Evolutionary conservation across 805 yeast genomes (phyloP).

Genomic region (Phaffomyces opuntiae): DNA sequence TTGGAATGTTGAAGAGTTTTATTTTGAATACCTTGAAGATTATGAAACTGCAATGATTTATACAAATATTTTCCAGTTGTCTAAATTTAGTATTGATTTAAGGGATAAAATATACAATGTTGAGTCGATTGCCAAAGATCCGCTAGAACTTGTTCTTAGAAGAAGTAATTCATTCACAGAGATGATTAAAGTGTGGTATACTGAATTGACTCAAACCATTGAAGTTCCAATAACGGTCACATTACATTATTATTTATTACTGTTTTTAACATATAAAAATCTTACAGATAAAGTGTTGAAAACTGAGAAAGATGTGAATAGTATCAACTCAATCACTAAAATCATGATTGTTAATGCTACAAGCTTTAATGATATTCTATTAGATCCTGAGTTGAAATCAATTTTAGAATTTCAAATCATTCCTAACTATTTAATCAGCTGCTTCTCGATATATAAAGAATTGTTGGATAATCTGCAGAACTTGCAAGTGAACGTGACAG

Average conservation of each 20-base stretch:
- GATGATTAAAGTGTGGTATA: slow-evolving; percentile 1
- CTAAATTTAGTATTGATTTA: neutral
- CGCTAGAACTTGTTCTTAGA: neutral
- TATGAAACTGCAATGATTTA: slow-evolving; percentile 12
- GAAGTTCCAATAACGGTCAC: slow-evolving; percentile 3
- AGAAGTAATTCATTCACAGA: neutral
- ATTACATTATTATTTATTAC: slow-evolving; percentile 5
- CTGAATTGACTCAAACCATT: neutral
- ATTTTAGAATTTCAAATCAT: slow-evolving; percentile 5
- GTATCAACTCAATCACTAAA: neutral
- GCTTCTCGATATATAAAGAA: slow-evolving; percentile 4
- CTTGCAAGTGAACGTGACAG: slow-evolving; percentile 4
- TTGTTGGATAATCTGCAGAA: slow-evolving; percentile 2
- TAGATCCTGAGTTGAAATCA: neutral
- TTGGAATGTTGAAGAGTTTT: slow-evolving; percentile 21
- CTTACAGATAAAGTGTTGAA: slow-evolving; percentile 3
- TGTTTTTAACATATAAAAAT: slow-evolving; percentile 4
- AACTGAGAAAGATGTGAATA: neutral
- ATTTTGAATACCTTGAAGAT: slow-evolving; percentile 16
- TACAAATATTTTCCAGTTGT: slow-evolving; percentile 3
- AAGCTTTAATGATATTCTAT: slow-evolving; percentile 3
- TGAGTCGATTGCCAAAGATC: neutral
- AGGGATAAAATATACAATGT: neutral
- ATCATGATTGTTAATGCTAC: neutral
- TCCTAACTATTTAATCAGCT: slow-evolving; percentile 4